Base-by-base conservation (phyloP, 495 filamentous ascomycete species). In the Penicillium waksmanii region DNA sequence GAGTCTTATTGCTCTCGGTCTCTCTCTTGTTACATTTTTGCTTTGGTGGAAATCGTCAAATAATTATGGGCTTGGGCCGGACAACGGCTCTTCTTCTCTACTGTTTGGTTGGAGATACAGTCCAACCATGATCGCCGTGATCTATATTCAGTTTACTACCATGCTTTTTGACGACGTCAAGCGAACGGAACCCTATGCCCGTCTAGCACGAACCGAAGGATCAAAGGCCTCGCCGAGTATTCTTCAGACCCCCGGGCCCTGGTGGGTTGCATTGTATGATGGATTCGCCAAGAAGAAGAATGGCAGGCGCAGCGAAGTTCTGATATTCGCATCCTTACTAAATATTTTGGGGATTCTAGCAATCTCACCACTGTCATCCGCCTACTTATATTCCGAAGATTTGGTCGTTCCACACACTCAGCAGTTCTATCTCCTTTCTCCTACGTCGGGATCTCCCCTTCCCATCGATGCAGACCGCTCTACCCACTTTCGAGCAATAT, bases 161-260 rank as follows among this genome's bases (percentile, higher is more conserved):
- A 51, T 68, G 18, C 51, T 71, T 3, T 50, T 73, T 0, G 53
- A 64, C 17, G 73, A 76, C 44, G 51, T 73, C 11, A 67, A 69
- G 44, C 62, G 73, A n/a, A 74, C 71, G 1, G 67, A 76, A 42
- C 62, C 70, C 2, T 76, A 63, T 56, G 71, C 73, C 9, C 62
- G 66, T 5, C 56, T 76, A 18, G 66, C 71, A 11, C 65, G 61
- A 10, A 10, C 53, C 67, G 18, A 34, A 36, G 70, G 71, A 7
- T 61, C 71, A 15, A 21, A 53, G 4, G 66, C 66, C 12, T 46
- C 62, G 6, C 12, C 44, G 0, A 68, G 70, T 48, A 57, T 76
- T 23, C 61, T 69, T 69, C 27, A 51, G 64, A 34, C 33, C 59
- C 6, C 52, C 62, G 11, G 60, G 59, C 11, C 61, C 2, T 72